phyloP scores from a whole-genome alignment of 371 early-diverging fungal species.

The Mortierella polycephala region DNA sequence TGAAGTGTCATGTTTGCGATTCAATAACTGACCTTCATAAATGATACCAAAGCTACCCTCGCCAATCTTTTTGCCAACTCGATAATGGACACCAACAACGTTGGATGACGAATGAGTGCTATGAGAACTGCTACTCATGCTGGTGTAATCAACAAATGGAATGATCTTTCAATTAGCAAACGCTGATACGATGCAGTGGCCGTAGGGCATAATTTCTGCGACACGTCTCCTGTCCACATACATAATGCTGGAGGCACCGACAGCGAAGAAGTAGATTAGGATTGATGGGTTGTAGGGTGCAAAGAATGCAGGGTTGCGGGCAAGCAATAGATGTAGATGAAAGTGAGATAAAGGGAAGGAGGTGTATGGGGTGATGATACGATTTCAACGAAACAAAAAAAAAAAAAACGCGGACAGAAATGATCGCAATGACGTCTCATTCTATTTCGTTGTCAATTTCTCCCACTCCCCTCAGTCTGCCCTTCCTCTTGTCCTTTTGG shows the following conservation, averaged over 20 bases:
- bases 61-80: slow-evolving; percentile 95
- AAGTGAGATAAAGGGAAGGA: too few relatives aligned
- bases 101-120: slow-evolving; percentile 60
- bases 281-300: too few relatives aligned
- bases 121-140: slow-evolving; percentile 53
- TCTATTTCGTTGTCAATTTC: neutral
- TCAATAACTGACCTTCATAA: slow-evolving; percentile 84
- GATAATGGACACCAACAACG: slow-evolving; percentile 93
- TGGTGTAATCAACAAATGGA: neutral
- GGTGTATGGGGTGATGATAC: neutral
- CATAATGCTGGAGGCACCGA: too few relatives aligned
- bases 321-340: too few relatives aligned
- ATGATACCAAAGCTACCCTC: slow-evolving; percentile 98
- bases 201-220: too few relatives aligned
- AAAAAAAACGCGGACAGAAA: neutral
- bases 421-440: neutral
- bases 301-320: too few relatives aligned
- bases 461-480: neutral
- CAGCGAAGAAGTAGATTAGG: too few relatives aligned
- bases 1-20: too few relatives aligned
- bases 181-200: too few relatives aligned
- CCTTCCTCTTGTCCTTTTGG: neutral
- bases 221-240: too few relatives aligned
- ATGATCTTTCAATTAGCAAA: too few relatives aligned
- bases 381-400: neutral